phyloP scores from a whole-genome alignment of 2,329 filamentous ascomycete species.

The Lecanicillium sp. region DNA sequence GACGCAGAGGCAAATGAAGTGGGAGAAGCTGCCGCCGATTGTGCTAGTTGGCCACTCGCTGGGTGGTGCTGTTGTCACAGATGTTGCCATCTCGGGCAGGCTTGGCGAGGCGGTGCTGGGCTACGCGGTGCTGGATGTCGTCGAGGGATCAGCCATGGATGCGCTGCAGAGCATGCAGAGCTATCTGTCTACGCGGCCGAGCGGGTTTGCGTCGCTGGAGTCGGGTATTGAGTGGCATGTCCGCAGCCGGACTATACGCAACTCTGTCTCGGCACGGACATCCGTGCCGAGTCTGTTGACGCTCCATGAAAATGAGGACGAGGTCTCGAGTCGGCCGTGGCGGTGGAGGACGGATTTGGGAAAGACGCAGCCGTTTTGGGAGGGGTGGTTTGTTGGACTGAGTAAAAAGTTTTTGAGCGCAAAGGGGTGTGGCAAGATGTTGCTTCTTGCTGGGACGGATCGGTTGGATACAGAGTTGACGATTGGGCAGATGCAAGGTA shows the following conservation, averaged over 20 bases:
- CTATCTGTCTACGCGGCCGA: constrained; percentile 75
- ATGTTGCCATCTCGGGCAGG: constrained; percentile 61
- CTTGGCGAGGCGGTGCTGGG: constrained; percentile 66
- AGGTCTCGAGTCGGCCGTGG: constrained; percentile 46
- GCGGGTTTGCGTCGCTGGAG: constrained; percentile 66
- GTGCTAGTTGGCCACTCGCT: constrained; percentile 87
- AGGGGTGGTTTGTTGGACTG: constrained; percentile 83
- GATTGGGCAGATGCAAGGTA: constrained; percentile 96
- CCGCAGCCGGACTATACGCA: constrained; percentile 78
- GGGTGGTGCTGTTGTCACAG: constrained; percentile 83
- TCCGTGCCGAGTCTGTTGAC: constrained; percentile 70
- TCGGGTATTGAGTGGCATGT: constrained; percentile 92
- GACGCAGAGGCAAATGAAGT: constrained; percentile 60
- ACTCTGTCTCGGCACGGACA: constrained; percentile 71
- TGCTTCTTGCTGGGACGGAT: constrained; percentile 84
- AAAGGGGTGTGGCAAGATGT: constrained; percentile 65
- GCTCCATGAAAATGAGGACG: constrained; percentile 40
- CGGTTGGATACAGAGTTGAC: constrained; percentile 84
- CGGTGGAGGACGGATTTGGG: constrained; percentile 80
- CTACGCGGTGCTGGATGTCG: constrained; percentile 87
- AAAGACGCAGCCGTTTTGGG: constrained; percentile 84
- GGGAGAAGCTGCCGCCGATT: constrained; percentile 64
- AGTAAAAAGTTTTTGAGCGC: constrained; percentile 81
- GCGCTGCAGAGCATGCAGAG: constrained; percentile 90
- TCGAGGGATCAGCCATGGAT: constrained; percentile 93